phyloP scores from a whole-genome alignment of 805 yeast species.

The Blastobotrys chiropterorum region DNA sequence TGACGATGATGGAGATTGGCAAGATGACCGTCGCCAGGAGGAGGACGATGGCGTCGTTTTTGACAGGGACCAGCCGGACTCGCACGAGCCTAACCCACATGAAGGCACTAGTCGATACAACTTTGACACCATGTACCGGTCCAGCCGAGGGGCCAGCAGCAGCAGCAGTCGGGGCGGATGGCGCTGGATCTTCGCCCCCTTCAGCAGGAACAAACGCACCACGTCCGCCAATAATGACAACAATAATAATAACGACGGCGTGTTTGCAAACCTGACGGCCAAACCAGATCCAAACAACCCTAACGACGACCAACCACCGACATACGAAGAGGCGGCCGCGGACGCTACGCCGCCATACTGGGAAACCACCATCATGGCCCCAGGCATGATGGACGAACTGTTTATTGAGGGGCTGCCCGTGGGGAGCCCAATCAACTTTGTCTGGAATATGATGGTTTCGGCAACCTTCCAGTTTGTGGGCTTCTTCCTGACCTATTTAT shows the following conservation, averaged over 20 bases:
- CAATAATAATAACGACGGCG: constrained; percentile 60
- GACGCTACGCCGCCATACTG: constrained; percentile 96
- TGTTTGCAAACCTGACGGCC: constrained; percentile 84
- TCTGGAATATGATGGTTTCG: constrained; percentile 86
- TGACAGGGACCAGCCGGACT: background rate
- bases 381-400: constrained; percentile 75
- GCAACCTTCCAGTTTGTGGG: constrained; percentile 93
- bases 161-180: constrained; percentile 1
- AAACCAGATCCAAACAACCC: constrained; percentile 59
- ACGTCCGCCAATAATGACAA: background rate
- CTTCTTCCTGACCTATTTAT: constrained; percentile 77
- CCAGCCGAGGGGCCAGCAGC: background rate
- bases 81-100: background rate
- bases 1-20: background rate
- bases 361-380: constrained; percentile 80
- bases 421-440: constrained; percentile 78
- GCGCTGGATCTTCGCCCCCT: background rate
- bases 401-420: constrained; percentile 95
- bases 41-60: background rate
- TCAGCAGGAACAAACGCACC: background rate
- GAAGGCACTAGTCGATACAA: background rate
- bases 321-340: constrained; percentile 91
- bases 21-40: background rate
- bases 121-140: background rate
- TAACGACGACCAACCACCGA: constrained; percentile 58